These are phyloP conservation scores for Xylaria curta DNA, from an alignment of 495 filamentous ascomycete species.

Conservation along the genomic window DNA sequence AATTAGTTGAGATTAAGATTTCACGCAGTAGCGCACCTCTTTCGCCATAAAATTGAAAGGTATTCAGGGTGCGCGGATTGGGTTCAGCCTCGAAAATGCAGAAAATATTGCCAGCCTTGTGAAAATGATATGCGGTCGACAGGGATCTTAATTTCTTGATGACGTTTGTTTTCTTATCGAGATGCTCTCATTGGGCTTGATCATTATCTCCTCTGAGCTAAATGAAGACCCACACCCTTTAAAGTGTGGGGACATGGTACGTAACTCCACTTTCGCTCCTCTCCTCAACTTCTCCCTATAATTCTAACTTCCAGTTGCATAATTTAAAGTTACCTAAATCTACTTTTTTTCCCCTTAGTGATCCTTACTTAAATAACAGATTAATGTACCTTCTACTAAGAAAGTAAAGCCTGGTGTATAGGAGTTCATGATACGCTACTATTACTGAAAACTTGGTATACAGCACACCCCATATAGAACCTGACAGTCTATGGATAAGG, in stretches of 20 bases:
- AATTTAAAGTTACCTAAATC: neutral
- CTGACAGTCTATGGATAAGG: neutral
- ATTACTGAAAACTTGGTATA: neutral
- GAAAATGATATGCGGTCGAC: neutral
- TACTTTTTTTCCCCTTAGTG: too few relatives aligned
- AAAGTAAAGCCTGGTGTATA: neutral
- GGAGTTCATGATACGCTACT: neutral
- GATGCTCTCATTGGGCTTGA: neutral
- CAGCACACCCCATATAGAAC: neutral
- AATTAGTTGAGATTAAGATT: neutral
- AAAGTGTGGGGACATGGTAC: neutral
- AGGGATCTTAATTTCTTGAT: neutral
- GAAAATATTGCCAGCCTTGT: slow-evolving; percentile 19
- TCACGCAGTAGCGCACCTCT: neutral
- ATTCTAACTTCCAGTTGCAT: neutral
- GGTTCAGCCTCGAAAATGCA: neutral
- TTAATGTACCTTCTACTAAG: neutral
- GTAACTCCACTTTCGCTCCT: neutral
- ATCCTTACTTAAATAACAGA: too few relatives aligned
- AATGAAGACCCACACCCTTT: neutral
- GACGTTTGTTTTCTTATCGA: neutral
- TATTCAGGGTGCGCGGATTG: neutral
- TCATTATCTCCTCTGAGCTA: neutral
- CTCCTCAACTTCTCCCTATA: neutral
- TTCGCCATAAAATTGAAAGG: neutral